A percentile compares a stretch with the other conserved stretches of the same genome.
These are phyloP conservation scores for Abrus precatorius DNA, from an alignment of 306 rosid genomes.

Conservation along the genomic window DNA sequence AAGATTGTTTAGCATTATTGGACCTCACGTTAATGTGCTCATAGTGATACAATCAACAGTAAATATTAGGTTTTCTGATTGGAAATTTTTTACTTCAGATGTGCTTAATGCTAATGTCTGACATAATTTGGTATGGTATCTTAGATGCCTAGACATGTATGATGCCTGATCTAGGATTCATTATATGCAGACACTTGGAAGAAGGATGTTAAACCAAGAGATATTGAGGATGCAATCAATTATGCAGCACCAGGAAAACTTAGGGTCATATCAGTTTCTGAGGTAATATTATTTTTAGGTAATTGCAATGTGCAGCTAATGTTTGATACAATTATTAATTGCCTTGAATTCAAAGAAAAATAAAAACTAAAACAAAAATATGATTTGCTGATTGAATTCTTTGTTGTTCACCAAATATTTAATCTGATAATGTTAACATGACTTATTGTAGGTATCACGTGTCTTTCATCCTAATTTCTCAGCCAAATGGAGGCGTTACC, in stretches of 20 bases:
- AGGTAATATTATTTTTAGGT: slow-evolving; percentile 61
- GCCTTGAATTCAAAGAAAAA: neutral
- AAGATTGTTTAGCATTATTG: slow-evolving; percentile 1
- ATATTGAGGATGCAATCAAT: slow-evolving; percentile 80
- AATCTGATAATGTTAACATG: slow-evolving; percentile 35
- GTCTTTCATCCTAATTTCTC: slow-evolving; percentile 92
- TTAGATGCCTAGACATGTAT: slow-evolving; percentile 2
- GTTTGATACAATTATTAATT: slow-evolving; percentile 37
- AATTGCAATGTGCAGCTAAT: slow-evolving; percentile 39
- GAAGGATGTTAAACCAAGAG: slow-evolving; percentile 72
- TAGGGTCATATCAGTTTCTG: slow-evolving; percentile 70
- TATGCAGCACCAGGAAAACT: slow-evolving; percentile 79
- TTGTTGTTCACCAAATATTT: slow-evolving; percentile 7
- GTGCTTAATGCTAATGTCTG: neutral
- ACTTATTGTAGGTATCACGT: slow-evolving; percentile 80
- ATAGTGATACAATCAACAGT: slow-evolving; percentile 11
- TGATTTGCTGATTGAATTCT: slow-evolving; percentile 41
- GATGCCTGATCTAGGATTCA: slow-evolving; percentile 40
- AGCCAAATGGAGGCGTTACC: slow-evolving; percentile 95
- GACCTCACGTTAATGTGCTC: neutral
- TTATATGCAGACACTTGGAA: slow-evolving; percentile 84
- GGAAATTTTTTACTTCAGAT: slow-evolving; percentile 22
- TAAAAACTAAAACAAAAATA: slow-evolving; percentile 2
- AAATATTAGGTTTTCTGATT: slow-evolving; percentile 14
- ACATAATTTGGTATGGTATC: neutral